Base-by-base conservation (phyloP, 2,329 filamentous ascomycete species). In the Arthroderma sp. region DNA sequence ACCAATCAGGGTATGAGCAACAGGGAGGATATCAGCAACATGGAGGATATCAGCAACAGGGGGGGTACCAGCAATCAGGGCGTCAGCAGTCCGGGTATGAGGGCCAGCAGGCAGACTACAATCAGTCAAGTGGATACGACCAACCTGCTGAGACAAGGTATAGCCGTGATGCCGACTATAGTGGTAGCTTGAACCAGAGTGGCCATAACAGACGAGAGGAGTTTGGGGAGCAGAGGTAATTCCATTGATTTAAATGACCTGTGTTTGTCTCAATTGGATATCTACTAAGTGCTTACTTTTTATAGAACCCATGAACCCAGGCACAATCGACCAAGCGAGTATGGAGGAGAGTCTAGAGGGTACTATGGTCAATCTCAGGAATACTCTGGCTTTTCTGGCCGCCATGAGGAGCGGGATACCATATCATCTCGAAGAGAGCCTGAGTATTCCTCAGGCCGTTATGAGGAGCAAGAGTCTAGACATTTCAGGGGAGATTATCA, bases 301-400 rank as follows among this genome's bases (percentile, higher is more conserved):
- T 17, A 33, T 49, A 56, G 58, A 19, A 41, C 37, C n/a, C 38
- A 56, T 54, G 49, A 33, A 41, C 33, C 58, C 17, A 54, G 38
- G 7, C 21, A 49, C 35, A n/a, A 35, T 31, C 51, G 23, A 38
- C 19, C 31, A n/a, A 37, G 51, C 33, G 19, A 35, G 13, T 17
- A 63, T 44, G 56, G 61, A 38, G 62, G 66, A 54, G n/a, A 28
- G 60, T 44, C 21, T 60, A 63, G 56, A 11, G 60, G 54, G n/a
- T 59, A 63, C 9, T 41, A 44, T 21, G 54, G 54, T 28, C 54
- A 64, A 64, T 17, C 55, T 61, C 43, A 58, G 54, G 17, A 60
- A 58, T 9, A 58, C 66, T 49, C 55, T 60, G 19, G 57, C 49
- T 58, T 56, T 31, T 58, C 55, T n/a, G 52, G 31, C 28, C 37